A percentile compares a stretch with the other conserved stretches of the same genome.
phyloP scores from a whole-genome alignment of 768 basidiomycete species.

The Hebeloma cylindrosporum region DNA sequence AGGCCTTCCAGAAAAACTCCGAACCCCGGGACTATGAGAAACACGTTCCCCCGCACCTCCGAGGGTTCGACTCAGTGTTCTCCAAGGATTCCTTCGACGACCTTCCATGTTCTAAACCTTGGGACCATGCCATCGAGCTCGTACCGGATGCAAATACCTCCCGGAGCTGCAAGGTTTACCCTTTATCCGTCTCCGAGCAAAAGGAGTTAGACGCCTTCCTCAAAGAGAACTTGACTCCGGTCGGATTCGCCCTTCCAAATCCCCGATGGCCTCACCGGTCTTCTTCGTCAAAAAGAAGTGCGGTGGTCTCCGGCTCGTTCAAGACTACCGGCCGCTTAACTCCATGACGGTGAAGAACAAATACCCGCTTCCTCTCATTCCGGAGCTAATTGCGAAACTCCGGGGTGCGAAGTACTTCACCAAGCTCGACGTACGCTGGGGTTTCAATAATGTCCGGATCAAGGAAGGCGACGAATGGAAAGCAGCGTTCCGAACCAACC shows the following conservation, averaged over 20 bases:
- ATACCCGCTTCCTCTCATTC: conserved; percentile 32
- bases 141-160: too few species aligned
- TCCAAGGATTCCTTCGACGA: conserved; percentile 8
- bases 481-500: conserved; percentile 37
- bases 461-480: conserved; percentile 45
- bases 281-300: neutral
- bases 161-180: too few species aligned
- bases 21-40: neutral
- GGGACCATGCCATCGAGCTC: too few species aligned
- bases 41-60: neutral
- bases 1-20: neutral
- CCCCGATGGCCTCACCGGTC: neutral
- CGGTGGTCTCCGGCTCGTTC: conserved; percentile 22
- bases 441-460: too few species aligned
- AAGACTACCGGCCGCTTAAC: conserved; percentile 31
- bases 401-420: too few species aligned
- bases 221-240: neutral
- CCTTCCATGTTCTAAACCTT: conserved; percentile 5
- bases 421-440: too few species aligned
- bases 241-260: conserved; percentile 1
- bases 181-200: conserved; percentile 26
- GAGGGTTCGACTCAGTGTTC: neutral
- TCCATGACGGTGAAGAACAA: conserved; percentile 26
- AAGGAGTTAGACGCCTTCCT: conserved; percentile 18
- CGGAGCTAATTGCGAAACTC: too few species aligned